These are phyloP conservation scores for Fusarium brachygibbosum DNA, from an alignment of 2,329 filamentous ascomycete species.

Conservation along the genomic window DNA sequence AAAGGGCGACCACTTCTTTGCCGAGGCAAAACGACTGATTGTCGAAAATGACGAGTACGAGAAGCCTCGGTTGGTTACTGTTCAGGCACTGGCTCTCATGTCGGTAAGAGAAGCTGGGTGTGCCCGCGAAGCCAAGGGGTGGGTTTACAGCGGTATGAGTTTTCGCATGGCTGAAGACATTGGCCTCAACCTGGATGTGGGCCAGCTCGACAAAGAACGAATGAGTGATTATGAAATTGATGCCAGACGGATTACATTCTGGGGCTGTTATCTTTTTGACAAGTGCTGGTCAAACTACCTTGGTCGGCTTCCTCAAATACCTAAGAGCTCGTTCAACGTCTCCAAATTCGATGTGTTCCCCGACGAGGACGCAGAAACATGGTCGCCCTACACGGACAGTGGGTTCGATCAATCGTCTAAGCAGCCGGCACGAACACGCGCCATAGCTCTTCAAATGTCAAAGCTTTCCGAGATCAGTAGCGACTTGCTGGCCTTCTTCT, in stretches of 20 bases:
- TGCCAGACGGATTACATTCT: conserved; percentile 91
- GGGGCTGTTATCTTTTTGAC: conserved; percentile 98
- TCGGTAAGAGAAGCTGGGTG: conserved; percentile 96
- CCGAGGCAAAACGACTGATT: conserved; percentile 89
- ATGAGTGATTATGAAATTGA: conserved; percentile 88
- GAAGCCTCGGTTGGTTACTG: conserved; percentile 86
- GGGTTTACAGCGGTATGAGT: conserved; percentile 98
- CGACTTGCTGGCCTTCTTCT: conserved; percentile 90
- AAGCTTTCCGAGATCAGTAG: conserved; percentile 93
- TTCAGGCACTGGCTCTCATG: conserved; percentile 95
- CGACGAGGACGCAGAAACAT: conserved; percentile 84
- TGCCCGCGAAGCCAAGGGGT: conserved; percentile 92
- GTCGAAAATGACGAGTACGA: conserved; percentile 94
- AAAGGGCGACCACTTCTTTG: conserved; percentile 96
- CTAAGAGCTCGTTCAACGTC: conserved; percentile 82
- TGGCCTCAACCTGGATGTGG: conserved; percentile 87
- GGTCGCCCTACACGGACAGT: conserved; percentile 89
- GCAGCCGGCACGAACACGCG: conserved; percentile 86
- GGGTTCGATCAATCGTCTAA: conserved; percentile 79
- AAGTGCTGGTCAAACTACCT: conserved; percentile 99
- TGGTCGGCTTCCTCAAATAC: conserved; percentile 88
- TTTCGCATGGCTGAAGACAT: conserved; percentile 98
- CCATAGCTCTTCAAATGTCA: conserved; percentile 84
- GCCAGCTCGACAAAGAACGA: conserved; percentile 70
- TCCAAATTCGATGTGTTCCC: conserved; percentile 93